Base-by-base conservation (phyloP, 257 asterid genomes). In the Lithospermum erythrorhizon region DNA sequence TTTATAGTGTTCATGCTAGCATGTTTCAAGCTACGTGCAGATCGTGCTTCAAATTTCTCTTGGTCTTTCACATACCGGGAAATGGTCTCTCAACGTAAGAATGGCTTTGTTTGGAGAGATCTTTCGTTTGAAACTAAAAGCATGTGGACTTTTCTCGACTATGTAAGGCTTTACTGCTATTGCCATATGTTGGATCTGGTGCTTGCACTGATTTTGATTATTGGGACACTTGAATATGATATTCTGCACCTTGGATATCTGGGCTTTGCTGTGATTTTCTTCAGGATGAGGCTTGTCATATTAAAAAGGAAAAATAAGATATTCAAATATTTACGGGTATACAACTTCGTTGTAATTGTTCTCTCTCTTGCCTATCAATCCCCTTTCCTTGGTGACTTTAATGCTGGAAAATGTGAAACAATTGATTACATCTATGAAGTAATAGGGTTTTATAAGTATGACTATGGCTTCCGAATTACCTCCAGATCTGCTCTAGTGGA, bases 241-340 rank as follows among this genome's bases (percentile, higher is more conserved):
- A 79, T 93, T 79, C 84, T 93, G 73, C 99, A 93, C 83, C 87
- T 93, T n/a, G 99, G 98, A 53, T 93, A 93, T 79, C 96, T 93
- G 54, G 85, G 84, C 52, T 93, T 89, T 77, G 99, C 99, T 71
- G 87, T 93, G 63, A 75, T 80, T 70, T 93, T 89, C 88, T 93
- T 93, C 74, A 89, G 99, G 64, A 81, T 78, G 87, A 83, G 99
- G 87, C 89, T 86, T 53, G 76, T 90, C 63, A 89, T 93, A 73
- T 74, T 93, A 58, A 89, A 93, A 80, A 89, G 86, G 89, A 93
- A 93, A 78, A 93, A 93, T 71, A 82, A 82, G 71, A 79, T 93
- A 70, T 93, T 93, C 78, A 86, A 84, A 79, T 89, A 74, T 75
- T 72, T 93, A 61, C 91, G 97, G 49, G 68, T 78, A 57, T 93